phyloP scores from a whole-genome alignment of 2,329 filamentous ascomycete species.

The Diaporthe eres region DNA sequence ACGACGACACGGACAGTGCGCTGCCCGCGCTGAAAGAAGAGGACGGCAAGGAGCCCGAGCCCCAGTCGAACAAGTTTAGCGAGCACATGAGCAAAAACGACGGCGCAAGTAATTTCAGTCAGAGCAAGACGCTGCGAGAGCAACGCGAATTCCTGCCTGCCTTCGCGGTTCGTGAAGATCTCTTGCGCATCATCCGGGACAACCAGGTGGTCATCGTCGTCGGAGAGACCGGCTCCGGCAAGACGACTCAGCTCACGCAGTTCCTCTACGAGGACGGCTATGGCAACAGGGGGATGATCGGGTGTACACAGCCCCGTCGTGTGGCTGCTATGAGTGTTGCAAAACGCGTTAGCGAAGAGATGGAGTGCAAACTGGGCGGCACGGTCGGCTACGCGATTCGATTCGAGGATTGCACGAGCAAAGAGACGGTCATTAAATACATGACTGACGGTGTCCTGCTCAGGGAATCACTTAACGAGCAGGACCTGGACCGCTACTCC shows the following conservation, averaged over 20 bases:
- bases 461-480: constrained; percentile 91
- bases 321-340: constrained; percentile 99
- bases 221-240: constrained; percentile 96
- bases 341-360: constrained; percentile 97
- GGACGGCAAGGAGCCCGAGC: constrained; percentile 58
- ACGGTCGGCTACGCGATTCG: constrained; percentile 97
- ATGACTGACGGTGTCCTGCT: constrained; percentile 98
- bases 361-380: constrained; percentile 91
- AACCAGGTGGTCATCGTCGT: constrained; percentile 98
- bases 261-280: constrained; percentile 98
- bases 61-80: constrained; percentile 80
- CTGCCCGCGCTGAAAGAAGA: constrained; percentile 82
- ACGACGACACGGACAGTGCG: constrained; percentile 93
- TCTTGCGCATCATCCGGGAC: constrained; percentile 91
- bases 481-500: constrained; percentile 94
- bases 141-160: constrained; percentile 95
- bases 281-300: constrained; percentile 88
- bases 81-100: constrained; percentile 90
- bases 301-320: constrained; percentile 94
- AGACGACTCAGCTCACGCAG: constrained; percentile 97
- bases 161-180: constrained; percentile 94
- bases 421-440: constrained; percentile 96
- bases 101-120: constrained; percentile 91
- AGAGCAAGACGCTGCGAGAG: constrained; percentile 89
- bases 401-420: constrained; percentile 98